A percentile compares a stretch with the other conserved stretches of the same genome.
phyloP scores from a whole-genome alignment of 2,329 filamentous ascomycete species.

The Alternaria longipes region DNA sequence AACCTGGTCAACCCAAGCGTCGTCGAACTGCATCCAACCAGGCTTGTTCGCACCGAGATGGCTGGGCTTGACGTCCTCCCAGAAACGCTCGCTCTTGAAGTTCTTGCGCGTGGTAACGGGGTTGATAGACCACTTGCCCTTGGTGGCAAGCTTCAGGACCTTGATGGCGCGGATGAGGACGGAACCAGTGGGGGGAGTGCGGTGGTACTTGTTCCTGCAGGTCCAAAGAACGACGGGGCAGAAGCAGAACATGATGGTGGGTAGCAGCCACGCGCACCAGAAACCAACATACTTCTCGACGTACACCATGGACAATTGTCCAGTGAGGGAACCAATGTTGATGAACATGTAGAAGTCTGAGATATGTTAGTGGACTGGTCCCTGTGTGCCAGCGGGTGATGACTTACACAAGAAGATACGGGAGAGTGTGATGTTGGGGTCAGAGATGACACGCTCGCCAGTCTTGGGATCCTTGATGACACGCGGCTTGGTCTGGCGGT shows the following conservation, averaged over 20 bases:
- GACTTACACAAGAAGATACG: constrained; percentile 62
- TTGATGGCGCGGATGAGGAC: constrained; percentile 73
- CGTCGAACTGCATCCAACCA: constrained; percentile 82
- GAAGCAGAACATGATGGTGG: constrained; percentile 70
- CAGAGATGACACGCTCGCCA: constrained; percentile 75
- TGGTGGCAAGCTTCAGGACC: constrained; percentile 68
- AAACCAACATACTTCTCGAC: constrained; percentile 80
- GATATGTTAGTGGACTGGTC: neutral
- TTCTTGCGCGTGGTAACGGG: constrained; percentile 67
- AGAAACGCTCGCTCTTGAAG: constrained; percentile 67
- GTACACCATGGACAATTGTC: constrained; percentile 76
- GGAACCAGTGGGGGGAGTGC: constrained; percentile 74
- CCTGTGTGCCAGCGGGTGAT: neutral
- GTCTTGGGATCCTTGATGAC: constrained; percentile 62
- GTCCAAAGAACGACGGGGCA: constrained; percentile 69
- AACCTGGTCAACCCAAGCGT: constrained; percentile 76
- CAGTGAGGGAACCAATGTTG: constrained; percentile 70
- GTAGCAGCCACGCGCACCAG: constrained; percentile 75
- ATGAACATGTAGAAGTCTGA: constrained; percentile 47
- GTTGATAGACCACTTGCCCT: constrained; percentile 70
- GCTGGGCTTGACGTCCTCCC: constrained; percentile 75
- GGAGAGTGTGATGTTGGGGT: constrained; percentile 73
- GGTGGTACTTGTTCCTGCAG: constrained; percentile 69
- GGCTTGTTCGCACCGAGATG: constrained; percentile 67
- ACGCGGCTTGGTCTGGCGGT: constrained; percentile 66